Evolutionary conservation across 2,329 filamentous ascomycete genomes (phyloP), one percentile per base, ranked within the genome.

Genomic region (Dendrostoma leiphaemia): DNA sequence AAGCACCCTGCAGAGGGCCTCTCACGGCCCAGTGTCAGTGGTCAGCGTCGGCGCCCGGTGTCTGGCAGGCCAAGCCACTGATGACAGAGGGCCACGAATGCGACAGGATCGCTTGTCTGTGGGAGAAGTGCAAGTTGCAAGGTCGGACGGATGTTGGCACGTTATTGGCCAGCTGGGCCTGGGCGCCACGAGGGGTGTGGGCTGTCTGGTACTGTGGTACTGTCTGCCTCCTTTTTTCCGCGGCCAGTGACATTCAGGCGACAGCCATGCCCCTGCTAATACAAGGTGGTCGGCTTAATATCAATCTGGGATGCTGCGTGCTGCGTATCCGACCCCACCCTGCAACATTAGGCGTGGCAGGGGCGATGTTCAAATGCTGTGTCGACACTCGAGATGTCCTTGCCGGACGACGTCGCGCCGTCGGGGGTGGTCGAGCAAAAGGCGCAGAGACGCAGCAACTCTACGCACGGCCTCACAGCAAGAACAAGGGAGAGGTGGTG

Each of bases 51-150:
- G n/a, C n/a, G n/a, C n/a, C n/a, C n/a, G n/a, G n/a, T n/a, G n/a
- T n/a, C n/a, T n/a, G n/a, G n/a, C n/a, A n/a, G n/a, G n/a, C n/a
- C n/a, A n/a, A n/a, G n/a, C n/a, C n/a, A n/a, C n/a, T n/a, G n/a
- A n/a, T n/a, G n/a, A n/a, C n/a, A n/a, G n/a, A n/a, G 38, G 23
- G 21, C n/a, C 17, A 15, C 13, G 15, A 23, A 26, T 41, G 38
- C 23, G 15, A 26, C 38, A 26, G 38, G 38, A 41, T 26, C 23
- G 13, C 21, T 40, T 21, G 21, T n/a, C 12, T 40, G 37, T 19
- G 37, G 44, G 35, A 49, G 15, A 31, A 53, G 34, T 41, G 46
- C 29, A 51, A 51, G 44, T 44, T 34, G 26, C 32, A 29, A 41
- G 38, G 21, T 41, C 26, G 19, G 29, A n/a, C n/a, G n/a, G n/a